Conservation (phyloP, 2,329 filamentous ascomycete species). For the Fusarium scirpi region DNA sequence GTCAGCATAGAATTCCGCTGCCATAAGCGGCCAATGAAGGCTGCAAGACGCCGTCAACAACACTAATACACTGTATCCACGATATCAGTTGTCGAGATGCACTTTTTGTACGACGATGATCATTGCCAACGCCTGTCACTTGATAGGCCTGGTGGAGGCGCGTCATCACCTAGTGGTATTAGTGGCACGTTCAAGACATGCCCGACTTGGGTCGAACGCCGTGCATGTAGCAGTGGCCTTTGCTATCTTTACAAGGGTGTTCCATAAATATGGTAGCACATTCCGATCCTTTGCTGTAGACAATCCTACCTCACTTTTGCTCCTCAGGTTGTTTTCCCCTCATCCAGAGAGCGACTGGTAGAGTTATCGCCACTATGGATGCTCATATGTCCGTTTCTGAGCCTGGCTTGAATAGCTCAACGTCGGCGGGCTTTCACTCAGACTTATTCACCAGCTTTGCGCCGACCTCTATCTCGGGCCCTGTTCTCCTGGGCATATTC, state of each 20-base stretch:
- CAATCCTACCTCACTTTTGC: constrained; percentile 6
- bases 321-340: not conserved
- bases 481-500: constrained; percentile 37
- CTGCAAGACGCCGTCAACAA: not conserved
- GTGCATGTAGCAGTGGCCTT: not conserved
- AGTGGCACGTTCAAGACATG: constrained; percentile 12
- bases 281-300: not conserved
- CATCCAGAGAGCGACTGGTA: not conserved
- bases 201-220: constrained; percentile 18
- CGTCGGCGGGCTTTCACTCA: not conserved
- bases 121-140: constrained; percentile 6
- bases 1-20: not conserved
- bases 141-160: constrained; percentile 17
- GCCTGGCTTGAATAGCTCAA: constrained; percentile 22
- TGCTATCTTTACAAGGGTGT: constrained; percentile 15
- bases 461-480: constrained; percentile 30
- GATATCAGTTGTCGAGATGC: not conserved
- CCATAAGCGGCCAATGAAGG: not conserved
- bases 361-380: constrained; percentile 19
- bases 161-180: not conserved
- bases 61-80: not conserved
- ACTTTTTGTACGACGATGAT: not conserved
- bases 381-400: constrained; percentile 8
- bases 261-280: constrained; percentile 25
- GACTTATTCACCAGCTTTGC: not conserved